Base-by-base conservation (phyloP, 1,284 basidiomycete species). In the Ustilago nuda region DNA sequence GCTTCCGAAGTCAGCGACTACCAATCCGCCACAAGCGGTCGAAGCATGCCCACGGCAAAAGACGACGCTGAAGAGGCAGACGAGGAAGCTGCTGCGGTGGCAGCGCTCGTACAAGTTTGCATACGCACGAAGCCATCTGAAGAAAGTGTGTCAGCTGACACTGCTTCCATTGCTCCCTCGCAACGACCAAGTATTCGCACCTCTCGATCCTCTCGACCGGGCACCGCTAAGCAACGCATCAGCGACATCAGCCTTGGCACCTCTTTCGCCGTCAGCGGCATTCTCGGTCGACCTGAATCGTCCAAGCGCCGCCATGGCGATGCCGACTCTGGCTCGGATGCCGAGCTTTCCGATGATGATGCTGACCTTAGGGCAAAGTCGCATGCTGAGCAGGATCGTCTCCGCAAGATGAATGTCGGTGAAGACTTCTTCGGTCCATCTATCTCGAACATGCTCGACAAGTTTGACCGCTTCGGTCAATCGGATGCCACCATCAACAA, bases 351-450 rank as follows among this genome's bases (percentile, higher is more conserved):
- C 2, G 78, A 75, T 30, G 79, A 79, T 5, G 79, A 83, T 53
- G 79, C 62, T 5, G 81, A 82, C 8, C 76, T 83, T 36, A 66
- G 64, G 43, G 69, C 57, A 17, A 61, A 67, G n/a, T 70, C 81
- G 17, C 62, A 72, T n/a, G 79, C 76, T 12, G 82, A 83, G 36
- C 79, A 80, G 64, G 72, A 83, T 36, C 74, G 82, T n/a, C 60
- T 83, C 8, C 74, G 82, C 5, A 66, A 58, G 51, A 82, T 83
- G 78, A 81, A 82, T 15, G 75, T 83, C 30, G 82, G 82, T 15
- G 82, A 83, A 30, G 82, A 83, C 65, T 83, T 83, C 69, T 83
- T 83, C 33, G 82, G 82, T 4, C 79, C 72, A 8, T 71, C 71
- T 4, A 58, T 83, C 17, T 64, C 70, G 23, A 61, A 57, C 35